Conservation (phyloP, 2,329 filamentous ascomycete species). For the Phaeosphaeriaceae sp. region DNA sequence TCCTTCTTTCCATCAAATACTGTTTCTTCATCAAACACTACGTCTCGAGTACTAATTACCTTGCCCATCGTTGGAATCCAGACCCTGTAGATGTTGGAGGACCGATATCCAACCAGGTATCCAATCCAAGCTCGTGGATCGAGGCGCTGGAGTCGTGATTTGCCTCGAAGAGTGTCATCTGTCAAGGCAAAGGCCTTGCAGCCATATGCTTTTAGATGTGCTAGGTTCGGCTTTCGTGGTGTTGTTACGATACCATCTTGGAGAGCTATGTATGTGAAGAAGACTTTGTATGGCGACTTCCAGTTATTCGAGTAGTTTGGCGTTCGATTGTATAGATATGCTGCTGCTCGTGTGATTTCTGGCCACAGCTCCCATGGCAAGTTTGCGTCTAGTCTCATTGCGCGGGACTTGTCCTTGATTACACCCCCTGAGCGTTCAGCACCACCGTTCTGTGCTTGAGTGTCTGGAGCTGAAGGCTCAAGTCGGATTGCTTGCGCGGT, state of each 20-base stretch:
- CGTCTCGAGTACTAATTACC: constrained; percentile 6
- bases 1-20: constrained; percentile 1
- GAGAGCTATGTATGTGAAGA: not conserved
- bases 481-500: not conserved
- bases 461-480: constrained; percentile 13
- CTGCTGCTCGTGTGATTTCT: no score
- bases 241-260: constrained; percentile 3
- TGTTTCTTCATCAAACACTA: constrained; percentile 9
- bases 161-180: constrained; percentile 2
- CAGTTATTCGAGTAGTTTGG: constrained; percentile 12
- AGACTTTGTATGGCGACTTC: no score
- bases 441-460: constrained; percentile 12
- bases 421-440: constrained; percentile 14
- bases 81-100: constrained; percentile 5
- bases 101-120: constrained; percentile 12
- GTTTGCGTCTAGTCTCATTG: constrained; percentile 7
- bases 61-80: constrained; percentile 6
- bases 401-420: constrained; percentile 7
- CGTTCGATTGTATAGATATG: no score
- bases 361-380: constrained; percentile 10
- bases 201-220: constrained; percentile 12
- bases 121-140: constrained; percentile 9
- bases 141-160: constrained; percentile 8
- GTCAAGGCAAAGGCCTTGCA: constrained; percentile 13
- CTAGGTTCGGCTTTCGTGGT: constrained; percentile 5